Base-by-base conservation (phyloP, 768 basidiomycete species). In the Pilatotrama ljubarskyi region DNA sequence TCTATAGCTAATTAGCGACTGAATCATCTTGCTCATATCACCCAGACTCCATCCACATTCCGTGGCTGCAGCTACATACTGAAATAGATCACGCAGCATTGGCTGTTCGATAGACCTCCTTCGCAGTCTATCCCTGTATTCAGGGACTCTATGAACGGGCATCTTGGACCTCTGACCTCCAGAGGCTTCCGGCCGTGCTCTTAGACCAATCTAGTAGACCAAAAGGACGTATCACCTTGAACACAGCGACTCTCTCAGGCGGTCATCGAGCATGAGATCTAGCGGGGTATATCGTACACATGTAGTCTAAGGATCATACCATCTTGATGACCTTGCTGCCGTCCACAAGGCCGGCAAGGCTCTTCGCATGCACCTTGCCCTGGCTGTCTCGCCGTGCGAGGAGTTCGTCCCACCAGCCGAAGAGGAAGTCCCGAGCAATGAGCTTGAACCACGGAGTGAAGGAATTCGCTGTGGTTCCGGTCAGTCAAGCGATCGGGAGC, bases 401-500 rank as follows among this genome's bases (percentile, higher is more conserved):
- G 42, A 99, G 84, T 61, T 90, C 88, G 69, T 97, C 94, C 97
- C 97, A 99, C 97, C 97, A 99, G 22, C 91, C 93, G 71, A 95
- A 98, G 42, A 99, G 81, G 75, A 96, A 96, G 72, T 98, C 94
- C 3, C 95, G 85, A 2, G 94, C 95, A 69, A 99, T 98, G 26
- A 98, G 86, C 74, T 95, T 93, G 85, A 99, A 99, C 97, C 97
- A 99, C 0, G 97, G 97, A 7, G 97, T 99, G 74, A 99, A 99
- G 2, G 83, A 84, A 72, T 92, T 92, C 57, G 75, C 93, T 96
- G 67, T 5, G 8, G 18, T 20, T 37, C 49, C 14, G 18, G 24
- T 55, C 44, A 63, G 48, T 51, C 44, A 15, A 11, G 59, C 55
- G 22, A 25, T 55, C 29, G 25, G 18, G 44, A 32, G 32, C 32